phyloP scores from a whole-genome alignment of 768 basidiomycete genomes.

The Phylloporus sp. region DNA sequence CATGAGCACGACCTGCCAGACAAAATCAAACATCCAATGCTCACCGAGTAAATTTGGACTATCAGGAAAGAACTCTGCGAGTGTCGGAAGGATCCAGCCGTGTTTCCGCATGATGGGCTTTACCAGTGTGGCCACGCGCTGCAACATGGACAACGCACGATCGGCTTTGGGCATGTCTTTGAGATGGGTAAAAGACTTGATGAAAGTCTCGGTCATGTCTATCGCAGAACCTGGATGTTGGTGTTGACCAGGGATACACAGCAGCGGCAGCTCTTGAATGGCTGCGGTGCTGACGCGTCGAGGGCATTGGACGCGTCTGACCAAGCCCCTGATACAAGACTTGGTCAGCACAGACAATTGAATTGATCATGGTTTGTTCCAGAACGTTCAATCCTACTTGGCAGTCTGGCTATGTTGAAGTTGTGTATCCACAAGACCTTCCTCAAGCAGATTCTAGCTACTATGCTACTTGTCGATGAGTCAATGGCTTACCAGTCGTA shows the following conservation, averaged over 20 bases:
- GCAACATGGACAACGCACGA: slow-evolving; percentile 63
- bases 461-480: too few species aligned
- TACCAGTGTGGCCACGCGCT: slow-evolving; percentile 71
- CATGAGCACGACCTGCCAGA: slow-evolving; percentile 7
- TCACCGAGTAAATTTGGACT: slow-evolving; percentile 68
- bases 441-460: too few species aligned
- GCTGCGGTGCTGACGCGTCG: not conserved
- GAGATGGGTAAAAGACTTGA: slow-evolving; percentile 68
- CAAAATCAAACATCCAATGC: slow-evolving; percentile 15
- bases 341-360: slow-evolving; percentile 10
- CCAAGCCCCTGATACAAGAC: slow-evolving; percentile 5
- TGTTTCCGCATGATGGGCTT: slow-evolving; percentile 93
- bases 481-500: too few species aligned
- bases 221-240: not conserved
- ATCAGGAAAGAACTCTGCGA: slow-evolving; percentile 88
- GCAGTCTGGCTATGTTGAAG: too few species aligned
- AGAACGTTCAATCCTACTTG: too few species aligned
- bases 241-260: not conserved
- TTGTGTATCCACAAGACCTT: too few species aligned
- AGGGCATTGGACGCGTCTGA: slow-evolving; percentile 1
- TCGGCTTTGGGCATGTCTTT: slow-evolving; percentile 64
- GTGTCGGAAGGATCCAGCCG: slow-evolving; percentile 70
- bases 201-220: slow-evolving; percentile 53
- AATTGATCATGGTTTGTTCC: too few species aligned
- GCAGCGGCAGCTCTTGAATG: not conserved